Percentiles rank a stretch among this genome's conserved stretches.
phyloP scores from a whole-genome alignment of 164 flowering plant genomes.

The Echeveria elegans region DNA sequence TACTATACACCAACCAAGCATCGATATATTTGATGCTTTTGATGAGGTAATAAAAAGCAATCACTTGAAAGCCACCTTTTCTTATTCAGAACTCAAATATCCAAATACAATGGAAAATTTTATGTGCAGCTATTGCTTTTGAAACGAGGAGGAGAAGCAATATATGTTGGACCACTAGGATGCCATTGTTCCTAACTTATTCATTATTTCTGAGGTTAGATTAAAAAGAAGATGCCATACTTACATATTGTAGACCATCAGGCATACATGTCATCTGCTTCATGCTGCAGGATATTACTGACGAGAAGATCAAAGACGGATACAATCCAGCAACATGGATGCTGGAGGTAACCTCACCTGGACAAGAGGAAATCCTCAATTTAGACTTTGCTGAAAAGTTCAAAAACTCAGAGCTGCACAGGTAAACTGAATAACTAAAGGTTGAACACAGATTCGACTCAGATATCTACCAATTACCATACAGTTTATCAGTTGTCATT shows the following conservation, averaged over 20 bases:
- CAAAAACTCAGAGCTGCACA: slow-evolving; percentile 28
- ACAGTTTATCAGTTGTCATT: slow-evolving; percentile 5
- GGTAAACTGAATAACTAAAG: slow-evolving; percentile 12
- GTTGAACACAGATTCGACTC: not conserved
- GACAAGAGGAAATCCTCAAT: slow-evolving; percentile 27
- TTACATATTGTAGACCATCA: not conserved
- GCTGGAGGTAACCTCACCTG: slow-evolving; percentile 33
- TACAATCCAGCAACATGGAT: slow-evolving; percentile 46
- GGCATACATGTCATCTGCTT: too few relatives aligned
- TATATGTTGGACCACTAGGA: slow-evolving; percentile 42
- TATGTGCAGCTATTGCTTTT: slow-evolving; percentile 33
- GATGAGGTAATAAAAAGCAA: slow-evolving; percentile 39
- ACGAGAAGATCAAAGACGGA: slow-evolving; percentile 34
- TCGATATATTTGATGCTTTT: slow-evolving; percentile 58
- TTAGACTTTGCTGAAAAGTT: slow-evolving; percentile 23
- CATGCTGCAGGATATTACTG: slow-evolving; percentile 22
- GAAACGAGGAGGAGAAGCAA: slow-evolving; percentile 39
- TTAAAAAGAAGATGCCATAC: not conserved
- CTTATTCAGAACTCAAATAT: too few relatives aligned
- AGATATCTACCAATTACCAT: not conserved
- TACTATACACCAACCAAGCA: slow-evolving; percentile 62
- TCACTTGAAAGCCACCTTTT: too few relatives aligned
- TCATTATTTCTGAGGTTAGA: slow-evolving; percentile 37
- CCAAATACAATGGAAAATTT: not conserved
- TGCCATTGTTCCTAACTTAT: slow-evolving; percentile 28